Base-by-base conservation (phyloP, 176 grass and related monocot genomes). In the Musa schizocarpa region DNA sequence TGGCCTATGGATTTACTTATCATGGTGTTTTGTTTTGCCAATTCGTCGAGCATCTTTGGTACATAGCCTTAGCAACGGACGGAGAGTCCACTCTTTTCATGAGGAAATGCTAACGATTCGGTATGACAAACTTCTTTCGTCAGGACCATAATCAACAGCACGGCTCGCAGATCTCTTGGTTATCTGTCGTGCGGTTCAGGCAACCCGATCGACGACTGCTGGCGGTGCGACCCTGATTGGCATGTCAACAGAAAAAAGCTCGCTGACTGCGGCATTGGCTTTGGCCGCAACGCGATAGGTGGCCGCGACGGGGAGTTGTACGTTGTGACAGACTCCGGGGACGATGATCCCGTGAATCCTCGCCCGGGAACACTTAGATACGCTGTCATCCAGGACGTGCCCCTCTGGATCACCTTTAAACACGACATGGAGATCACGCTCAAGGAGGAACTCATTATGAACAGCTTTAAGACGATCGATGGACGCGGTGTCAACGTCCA, bases 401-500 rank as follows among this genome's bases (percentile, higher is more conserved):
- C 68, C 19, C 68, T 71, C 7, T 71, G 68, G 68, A 71, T 71
- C 68, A 21, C 11, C 9, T 71, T 71, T 13, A 0, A 71, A 19
- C 49, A 49, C 48, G 68, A 71, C 68, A 71, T 71, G 68, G 68
- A 52, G 16, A 71, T 70, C 68, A 70, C 29, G 68, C 68, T 70
- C 0, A 70, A 70, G 68, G 16, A 70, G 43, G 68, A 70, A 13
- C 68, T 70, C 68, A 70, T 70, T 14, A 70, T 70, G 68, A 70
- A 49, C 29, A 70, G 68, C 27, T 50, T 50, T 13, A 70, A 70
- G 68, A 70, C 68, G 14, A 70, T 70, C 43, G 68, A 70, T 23
- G 68, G 68, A 1, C 68, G 68, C 43, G 68, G 68, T 3, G 68
- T 50, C 27, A 70, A 50, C 11, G 68, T 70, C 16, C 29, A 70